Conservation (phyloP, 2,329 filamentous ascomycete species). For the Colletotrichum aenigma region DNA sequence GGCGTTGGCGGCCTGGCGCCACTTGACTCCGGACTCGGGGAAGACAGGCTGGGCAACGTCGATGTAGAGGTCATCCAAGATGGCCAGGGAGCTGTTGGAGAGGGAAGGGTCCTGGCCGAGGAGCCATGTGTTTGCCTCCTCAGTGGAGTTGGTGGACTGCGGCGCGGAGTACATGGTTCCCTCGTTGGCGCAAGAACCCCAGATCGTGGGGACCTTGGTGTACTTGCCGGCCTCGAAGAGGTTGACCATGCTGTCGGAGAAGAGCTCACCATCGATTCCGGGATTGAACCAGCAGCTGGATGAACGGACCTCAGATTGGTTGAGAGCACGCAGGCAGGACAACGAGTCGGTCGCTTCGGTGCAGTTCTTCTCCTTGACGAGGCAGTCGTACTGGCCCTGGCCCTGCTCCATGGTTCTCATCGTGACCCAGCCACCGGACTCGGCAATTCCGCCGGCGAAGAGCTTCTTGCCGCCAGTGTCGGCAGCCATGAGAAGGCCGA, state of each 20-base stretch:
- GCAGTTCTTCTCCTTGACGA: conserved; percentile 36
- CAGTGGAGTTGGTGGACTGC: conserved; percentile 31
- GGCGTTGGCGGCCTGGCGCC: conserved; percentile 39
- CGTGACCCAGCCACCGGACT: conserved; percentile 57
- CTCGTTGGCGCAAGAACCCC: conserved; percentile 41
- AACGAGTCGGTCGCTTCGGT: conserved; percentile 22
- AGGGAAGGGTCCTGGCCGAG: conserved; percentile 37
- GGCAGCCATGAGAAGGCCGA: conserved; percentile 66
- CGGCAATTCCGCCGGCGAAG: conserved; percentile 55
- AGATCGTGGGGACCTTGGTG: conserved; percentile 58
- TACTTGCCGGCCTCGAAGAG: conserved; percentile 53
- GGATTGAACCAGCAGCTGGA: conserved; percentile 33
- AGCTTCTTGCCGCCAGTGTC: conserved; percentile 54
- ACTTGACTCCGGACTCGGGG: conserved; percentile 35
- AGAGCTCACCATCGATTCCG: conserved; percentile 57
- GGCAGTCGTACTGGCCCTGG: conserved; percentile 56
- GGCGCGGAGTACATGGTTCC: conserved; percentile 39
- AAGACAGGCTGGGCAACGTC: conserved; percentile 36
- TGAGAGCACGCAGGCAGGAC: conserved; percentile 22
- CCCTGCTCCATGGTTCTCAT: conserved; percentile 36
- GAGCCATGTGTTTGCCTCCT: conserved; percentile 35
- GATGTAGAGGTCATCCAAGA: conserved; percentile 38
- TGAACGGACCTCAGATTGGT: conserved; percentile 24
- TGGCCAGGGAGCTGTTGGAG: conserved; percentile 30
- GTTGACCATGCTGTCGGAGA: conserved; percentile 54